Evolutionary conservation across 106 monocot genomes (phyloP), one percentile per base, ranked within the genome.

Genomic region (Dendrobium huoshanense): DNA sequence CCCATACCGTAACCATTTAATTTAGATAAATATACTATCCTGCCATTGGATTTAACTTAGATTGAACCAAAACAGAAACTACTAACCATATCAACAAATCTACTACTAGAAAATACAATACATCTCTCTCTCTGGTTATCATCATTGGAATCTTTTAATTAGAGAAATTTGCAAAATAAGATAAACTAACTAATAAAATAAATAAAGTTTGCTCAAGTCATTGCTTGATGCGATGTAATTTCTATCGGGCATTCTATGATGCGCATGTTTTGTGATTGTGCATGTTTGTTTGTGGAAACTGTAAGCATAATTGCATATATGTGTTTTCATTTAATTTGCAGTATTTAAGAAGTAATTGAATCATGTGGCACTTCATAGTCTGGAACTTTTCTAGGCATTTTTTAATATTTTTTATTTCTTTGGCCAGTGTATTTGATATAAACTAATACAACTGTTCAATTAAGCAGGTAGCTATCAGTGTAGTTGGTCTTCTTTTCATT

Each of bases 401-500:
- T 70, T 37, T 70, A 61, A 40, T 70, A 37, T 11, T 6, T 27
- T 37, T 70, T 37, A 70, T 70, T 37, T 22, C 37, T 9, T 25
- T 24, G 16, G 58, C 45, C 45, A 44, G 75, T 75, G 75, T 31
- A 77, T 77, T 72, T 48, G 56, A 73, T 37, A 18, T 51, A 51
- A 51, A 3, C 13, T 37, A 43, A 47, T 22, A n/a, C 40, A 75
- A 73, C 48, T 41, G 20, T 25, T 9, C 65, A 43, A 15, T 79
- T 68, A 75, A 84, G 70, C 90, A 96, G 93, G 93, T 93, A 27
- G 58, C 64, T 73, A 79, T 96, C 75, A 93, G 91, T 82, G 87
- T 75, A 59, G 42, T 93, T 67, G 90, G 96, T 67, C 93, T 96
- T 87, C 88, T 96, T 55, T 82, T 96, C 47, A 78, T 88, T 80